Evolutionary conservation across 2,329 filamentous ascomycete genomes (phyloP), one percentile per base, ranked within the genome.

Genomic region (Nemania abortiva): DNA sequence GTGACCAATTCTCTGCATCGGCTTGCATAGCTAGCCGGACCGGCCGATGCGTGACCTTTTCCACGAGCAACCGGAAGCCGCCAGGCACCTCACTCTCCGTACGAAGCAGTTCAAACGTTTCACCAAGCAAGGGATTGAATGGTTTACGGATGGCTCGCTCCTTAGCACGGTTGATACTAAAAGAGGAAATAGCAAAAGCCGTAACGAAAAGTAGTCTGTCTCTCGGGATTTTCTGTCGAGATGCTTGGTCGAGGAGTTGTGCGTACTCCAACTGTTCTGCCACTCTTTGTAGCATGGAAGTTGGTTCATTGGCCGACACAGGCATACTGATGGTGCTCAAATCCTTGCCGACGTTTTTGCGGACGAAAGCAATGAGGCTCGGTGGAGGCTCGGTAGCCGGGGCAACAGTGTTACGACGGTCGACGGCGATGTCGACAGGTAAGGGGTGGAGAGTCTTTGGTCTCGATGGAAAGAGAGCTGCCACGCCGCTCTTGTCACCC

Each of bases 301-400:
- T 89, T 0, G 96, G 96, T 79, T 99, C 96, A 80, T 99, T 99
- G 27, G 95, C 91, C 4, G 95, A 97, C 0, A 98, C 96, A 0
- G 96, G 96, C 95, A 98, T 98, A 56, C 94, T 95, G 73, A 99
- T 97, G 2, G 94, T 97, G 69, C 94, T 97, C 57, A 99, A 85
- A 80, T 99, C 96, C 81, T 99, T 99, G 77, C 96, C 96, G 10
- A 98, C 96, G 75, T 99, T 99, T 81, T 98, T 99, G 74, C 96
- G 90, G 37, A 98, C 86, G 79, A 98, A 97, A 0, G 93, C 93
- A 73, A 99, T 97, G 62, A 99, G 84, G 79, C 94, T 97, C 0
- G 96, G 96, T 0, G 96, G 96, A 66, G 90, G 84, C 15, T 94
- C 90, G 31, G 91, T 94, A 6, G 95, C 90, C 1, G 92, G 85